Base-by-base conservation (phyloP, 2,329 filamentous ascomycete species). In the Fonsecaea pugnacius region DNA sequence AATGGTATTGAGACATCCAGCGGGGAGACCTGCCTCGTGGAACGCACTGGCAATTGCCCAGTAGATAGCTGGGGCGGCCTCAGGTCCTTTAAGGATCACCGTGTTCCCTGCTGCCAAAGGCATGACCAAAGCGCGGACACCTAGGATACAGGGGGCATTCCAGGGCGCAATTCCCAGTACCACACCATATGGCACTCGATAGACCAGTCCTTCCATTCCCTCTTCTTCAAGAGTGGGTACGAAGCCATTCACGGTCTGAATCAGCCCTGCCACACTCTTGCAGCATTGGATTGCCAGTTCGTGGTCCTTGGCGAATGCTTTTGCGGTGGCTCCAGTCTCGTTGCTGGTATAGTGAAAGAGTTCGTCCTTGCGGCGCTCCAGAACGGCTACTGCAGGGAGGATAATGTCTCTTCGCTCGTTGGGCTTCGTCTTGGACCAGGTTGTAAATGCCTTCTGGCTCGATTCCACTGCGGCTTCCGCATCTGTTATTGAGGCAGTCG, bases 141-240 rank as follows among this genome's bases (percentile, higher is more conserved):
- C 56, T 8, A 64, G 50, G 24, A 53, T 24, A 5, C 77, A 81
- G 8, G 82, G 84, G 0, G 83, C 84, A 69, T 87, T 83, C 82
- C 82, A 3, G 27, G 27, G 27, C 2, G 89, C 90, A 75, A 96
- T 92, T 4, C 86, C 88, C 35, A 95, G 78, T 12, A 93, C 83
- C 7, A 94, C 91, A 1, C 92, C 92, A 70, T 86, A 91, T 0
- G 92, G 91, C 76, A 92, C 89, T 73, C 87, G 89, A 66, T 88
- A 77, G 3, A 95, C 78, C 69, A 95, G 80, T 0, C 87, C 90
- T 56, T 78, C 80, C 33, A 82, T 82, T 0, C 81, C 82, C 33
- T 84, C 79, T 12, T 84, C 30, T 36, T 36, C 33, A 36, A 36
- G 33, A 14, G 33, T 36, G 8, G 33, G 33, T 2, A 36, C 3